Evolutionary conservation across 2,329 filamentous ascomycete species (phyloP), one percentile per base, ranked within the genome.

Genomic region (Onygenales sp.): DNA sequence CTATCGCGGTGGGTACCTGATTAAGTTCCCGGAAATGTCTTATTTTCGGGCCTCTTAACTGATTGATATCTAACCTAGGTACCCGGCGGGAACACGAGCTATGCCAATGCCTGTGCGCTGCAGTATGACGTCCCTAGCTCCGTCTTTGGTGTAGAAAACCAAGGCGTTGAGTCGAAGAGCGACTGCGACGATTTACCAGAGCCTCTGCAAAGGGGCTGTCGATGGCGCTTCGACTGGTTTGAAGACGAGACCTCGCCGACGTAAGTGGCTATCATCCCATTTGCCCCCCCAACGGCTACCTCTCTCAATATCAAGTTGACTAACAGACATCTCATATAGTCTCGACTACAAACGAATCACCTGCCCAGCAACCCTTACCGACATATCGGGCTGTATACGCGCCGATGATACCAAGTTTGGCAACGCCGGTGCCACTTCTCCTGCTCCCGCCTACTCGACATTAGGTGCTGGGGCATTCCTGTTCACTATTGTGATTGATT

Each of bases 201-300:
- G 27, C 8, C 27, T 13, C n/a, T 49, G 13, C 46, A 21, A 10
- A 32, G n/a, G 6, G 46, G 46, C 2, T 49, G 46, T 33, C 11
- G 17, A 34, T 49, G 46, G 46, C 46, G 32, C n/a, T 49, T 49
- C 27, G 46, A 49, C n/a, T 49, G 46, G 46, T 49, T 49, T 21
- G 33, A 36, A 33, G 33, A 49, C 34, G 46, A 34, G 32, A 6
- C 32, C 9, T n/a, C 17, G n/a, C 46, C 46, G 9, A 37, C 27
- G 46, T 49, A 37, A 17, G 46, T 49, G 27, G n/a, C 36, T 36
- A 6, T 49, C 11, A 14, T 34, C 13, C 34, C 34, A 6, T 37
- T 17, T 4, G 3, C 1, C n/a, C n/a, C 42, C n/a, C 6, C 17
- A 7, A 49, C 14, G 2, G n/a, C 46, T 6, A n/a, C 10, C 21